phyloP scores from a whole-genome alignment of 441 rosid genomes.

The Manihot esculenta region DNA sequence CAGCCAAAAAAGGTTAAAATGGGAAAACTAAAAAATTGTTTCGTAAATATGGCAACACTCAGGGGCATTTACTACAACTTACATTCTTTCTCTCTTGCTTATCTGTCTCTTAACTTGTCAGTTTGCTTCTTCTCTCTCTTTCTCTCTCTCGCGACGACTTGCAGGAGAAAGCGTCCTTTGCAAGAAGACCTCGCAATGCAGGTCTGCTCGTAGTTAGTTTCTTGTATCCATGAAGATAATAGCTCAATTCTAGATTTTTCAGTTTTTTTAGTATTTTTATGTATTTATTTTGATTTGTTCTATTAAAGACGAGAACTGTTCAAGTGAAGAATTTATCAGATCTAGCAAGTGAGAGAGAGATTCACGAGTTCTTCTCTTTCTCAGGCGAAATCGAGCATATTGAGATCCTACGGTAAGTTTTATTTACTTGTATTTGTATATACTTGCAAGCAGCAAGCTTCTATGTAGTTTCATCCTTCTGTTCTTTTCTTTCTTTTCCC shows the following conservation, averaged over 20 bases:
- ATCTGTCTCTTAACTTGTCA: background rate
- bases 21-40: background rate
- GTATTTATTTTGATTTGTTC: background rate
- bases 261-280: background rate
- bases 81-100: slow-evolving; percentile 5
- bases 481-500: background rate
- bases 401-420: slow-evolving; percentile 50
- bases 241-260: background rate
- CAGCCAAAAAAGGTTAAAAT: background rate
- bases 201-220: slow-evolving; percentile 1
- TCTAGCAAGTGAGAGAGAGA: slow-evolving; percentile 93
- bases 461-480: too few relatives aligned
- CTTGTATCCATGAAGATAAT: background rate
- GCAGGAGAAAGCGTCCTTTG: background rate
- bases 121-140: background rate
- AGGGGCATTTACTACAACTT: slow-evolving; percentile 2
- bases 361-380: slow-evolving; percentile 96
- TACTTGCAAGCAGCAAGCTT: too few relatives aligned
- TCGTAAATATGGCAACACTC: background rate
- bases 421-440: too few relatives aligned
- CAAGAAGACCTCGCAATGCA: slow-evolving; percentile 9
- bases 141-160: background rate
- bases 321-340: slow-evolving; percentile 83
- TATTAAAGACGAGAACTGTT: slow-evolving; percentile 66
- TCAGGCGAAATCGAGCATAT: slow-evolving; percentile 85